Base-by-base conservation (phyloP, 352 stramenopile genomes). In the Pythium volutum region DNA sequence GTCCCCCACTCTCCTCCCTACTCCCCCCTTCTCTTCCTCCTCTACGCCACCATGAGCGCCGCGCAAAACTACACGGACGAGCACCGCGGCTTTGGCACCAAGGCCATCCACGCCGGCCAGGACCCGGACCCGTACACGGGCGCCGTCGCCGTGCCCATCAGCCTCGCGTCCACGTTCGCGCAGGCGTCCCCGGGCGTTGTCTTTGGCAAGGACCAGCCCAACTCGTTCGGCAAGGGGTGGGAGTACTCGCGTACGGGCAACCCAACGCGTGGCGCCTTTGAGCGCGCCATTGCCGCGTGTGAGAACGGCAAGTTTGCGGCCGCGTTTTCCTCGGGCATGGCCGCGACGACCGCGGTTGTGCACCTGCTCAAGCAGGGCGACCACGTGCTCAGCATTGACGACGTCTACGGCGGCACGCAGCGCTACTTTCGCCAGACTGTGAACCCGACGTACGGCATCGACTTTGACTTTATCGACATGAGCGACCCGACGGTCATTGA, bases 211-310 rank as follows among this genome's bases (percentile, higher is more conserved):
- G 67, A 77, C 27, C 86, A 96, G 48, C 67, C 71, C 57, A 97
- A 75, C 80, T 98, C 79, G 68, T 98, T 84, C 61, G 96, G 96
- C 52, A 98, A 98, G 70, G 97, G 98, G 52, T 98, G 87, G 81
- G 91, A 93, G 62, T 98, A 98, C 79, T 97, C 89, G 70, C 89
- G 95, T 53, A 85, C 97, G 52, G 96, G 88, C 68, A 98, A 99
- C 76, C 96, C 95, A n/a, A 99, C 95, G 23, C 96, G 81, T 39
- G 86, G 96, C 52, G 85, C 98, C 11, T 81, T 99, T 15, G 96
- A 99, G 73, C 88, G 79, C 45, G 84, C 91, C n/a, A 84, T 98
- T 47, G 88, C 95, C 4, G 81, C 89, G 9, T 87, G 97, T 59
- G 95, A 98, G 74, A 89, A 96, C 62, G 95, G 87, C 42, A 88